These are phyloP conservation scores for Podospora didyma DNA, from an alignment of 495 filamentous ascomycete species.

Conservation along the genomic window DNA sequence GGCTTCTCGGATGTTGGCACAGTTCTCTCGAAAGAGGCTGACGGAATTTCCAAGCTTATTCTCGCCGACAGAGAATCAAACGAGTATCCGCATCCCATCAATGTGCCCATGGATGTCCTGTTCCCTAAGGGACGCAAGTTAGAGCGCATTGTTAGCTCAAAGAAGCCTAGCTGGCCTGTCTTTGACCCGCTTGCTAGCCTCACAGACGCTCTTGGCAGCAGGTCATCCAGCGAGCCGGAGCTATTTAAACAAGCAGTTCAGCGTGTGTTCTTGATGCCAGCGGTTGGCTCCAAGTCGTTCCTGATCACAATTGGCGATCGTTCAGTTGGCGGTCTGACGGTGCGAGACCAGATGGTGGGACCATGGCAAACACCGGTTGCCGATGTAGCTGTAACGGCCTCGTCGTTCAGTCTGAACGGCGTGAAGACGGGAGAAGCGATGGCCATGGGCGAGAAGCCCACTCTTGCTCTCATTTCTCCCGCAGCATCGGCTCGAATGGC, in stretches of 20 bases:
- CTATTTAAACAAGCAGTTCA: constrained; percentile 71
- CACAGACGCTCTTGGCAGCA: constrained; percentile 44
- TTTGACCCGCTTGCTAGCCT: constrained; percentile 61
- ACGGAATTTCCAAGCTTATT: constrained; percentile 64
- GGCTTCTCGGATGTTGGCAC: constrained; percentile 90
- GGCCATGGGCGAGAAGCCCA: constrained; percentile 95
- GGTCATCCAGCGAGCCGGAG: constrained; percentile 52
- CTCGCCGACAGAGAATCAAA: constrained; percentile 77
- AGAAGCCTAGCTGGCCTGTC: constrained; percentile 60
- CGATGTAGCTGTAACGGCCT: constrained; percentile 87
- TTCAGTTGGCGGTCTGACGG: constrained; percentile 82
- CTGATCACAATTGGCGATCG: constrained; percentile 95
- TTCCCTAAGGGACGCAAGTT: constrained; percentile 91
- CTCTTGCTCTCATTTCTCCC: constrained; percentile 82
- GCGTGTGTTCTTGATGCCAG: constrained; percentile 76
- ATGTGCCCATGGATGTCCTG: constrained; percentile 84
- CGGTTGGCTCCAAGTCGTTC: constrained; percentile 94
- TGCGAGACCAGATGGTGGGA: constrained; percentile 93
- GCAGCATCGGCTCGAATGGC: constrained; percentile 96
- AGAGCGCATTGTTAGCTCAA: constrained; percentile 71
- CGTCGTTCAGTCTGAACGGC: constrained; percentile 63
- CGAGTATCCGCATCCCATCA: constrained; percentile 74
- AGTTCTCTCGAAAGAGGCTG: constrained; percentile 59
- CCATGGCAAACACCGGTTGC: constrained; percentile 95
- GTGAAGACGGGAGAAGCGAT: constrained; percentile 84